Evolutionary conservation across 129 eudicot species (phyloP), one percentile per base, ranked within the genome.

Genomic region (Oenanthe sinensis): DNA sequence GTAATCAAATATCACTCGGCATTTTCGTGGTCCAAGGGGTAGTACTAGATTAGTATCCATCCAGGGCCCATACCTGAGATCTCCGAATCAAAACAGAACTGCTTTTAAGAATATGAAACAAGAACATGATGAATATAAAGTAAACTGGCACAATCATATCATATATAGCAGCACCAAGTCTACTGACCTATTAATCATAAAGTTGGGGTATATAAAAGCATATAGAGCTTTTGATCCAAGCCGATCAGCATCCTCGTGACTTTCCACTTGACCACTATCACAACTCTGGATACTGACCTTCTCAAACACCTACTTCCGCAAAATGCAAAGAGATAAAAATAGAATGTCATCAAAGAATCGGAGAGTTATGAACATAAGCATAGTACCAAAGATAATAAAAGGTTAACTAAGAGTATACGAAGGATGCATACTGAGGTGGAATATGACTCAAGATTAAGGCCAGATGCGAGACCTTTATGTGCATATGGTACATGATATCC

Each of bases 401-500:
- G 30, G 40, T 15, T 22, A 46, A 65, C 72, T 30, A 67, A 67
- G 11, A 30, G 72, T 67, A 58, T 26, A 71, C 49, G 70, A 65
- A 70, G 77, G 39, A 49, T 62, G 62, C 97, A 60, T 90, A 95
- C 98, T 70, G 81, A 78, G 77, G 88, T 91, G 60, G 91, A 90
- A 83, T 96, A 96, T 39, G 99, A 88, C 16, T 92, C 95, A 17
- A 92, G 90, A 81, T 86, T 86, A 81, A 96, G 97, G 76, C 90
- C 97, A 71, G 97, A 90, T 60, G 97, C 97, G 74, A 92, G 97
- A 77, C 88, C 89, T 87, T 87, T 96, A 80, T 96, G 99, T 28
- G 97, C 97, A 80, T 86, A 90, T 55, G 97, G 97, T 36, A 96
- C 97, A 84, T 96, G 99, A 82, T 96, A 92, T 42, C 99, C 97